phyloP scores from a whole-genome alignment of 2,329 filamentous ascomycete genomes.

The Colletotrichum costaricense region DNA sequence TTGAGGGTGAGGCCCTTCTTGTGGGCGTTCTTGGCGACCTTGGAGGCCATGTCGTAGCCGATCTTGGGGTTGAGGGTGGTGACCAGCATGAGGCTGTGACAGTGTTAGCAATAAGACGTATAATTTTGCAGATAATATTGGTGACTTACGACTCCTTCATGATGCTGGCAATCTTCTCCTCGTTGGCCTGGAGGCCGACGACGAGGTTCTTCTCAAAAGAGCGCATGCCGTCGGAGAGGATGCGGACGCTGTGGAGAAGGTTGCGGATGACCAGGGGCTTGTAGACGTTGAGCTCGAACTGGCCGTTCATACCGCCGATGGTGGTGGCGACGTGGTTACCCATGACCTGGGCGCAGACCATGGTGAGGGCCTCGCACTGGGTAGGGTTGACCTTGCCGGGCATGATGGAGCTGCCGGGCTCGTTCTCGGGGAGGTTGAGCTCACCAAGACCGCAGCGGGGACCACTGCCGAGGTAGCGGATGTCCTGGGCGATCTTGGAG shows the following conservation, averaged over 20 bases:
- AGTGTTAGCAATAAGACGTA: conserved; percentile 36
- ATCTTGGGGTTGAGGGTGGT: conserved; percentile 98
- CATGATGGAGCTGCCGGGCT: conserved; percentile 98
- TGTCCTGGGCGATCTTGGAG: conserved; percentile 98
- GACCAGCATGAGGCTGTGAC: conserved; percentile 90
- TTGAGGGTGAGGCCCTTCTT: conserved; percentile 97
- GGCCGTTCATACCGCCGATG: conserved; percentile 95
- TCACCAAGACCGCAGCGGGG: conserved; percentile 96
- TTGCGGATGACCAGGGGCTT: conserved; percentile 97
- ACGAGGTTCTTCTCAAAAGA: conserved; percentile 97
- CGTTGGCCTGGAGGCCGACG: conserved; percentile 88
- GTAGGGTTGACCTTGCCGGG: conserved; percentile 99
- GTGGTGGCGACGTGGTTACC: conserved; percentile 95
- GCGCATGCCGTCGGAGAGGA: conserved; percentile 91
- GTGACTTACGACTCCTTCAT: conserved; percentile 89
- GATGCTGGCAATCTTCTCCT: conserved; percentile 88
- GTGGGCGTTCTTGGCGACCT: conserved; percentile 98
- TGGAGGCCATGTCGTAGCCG: conserved; percentile 96
- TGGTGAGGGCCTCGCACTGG: conserved; percentile 96
- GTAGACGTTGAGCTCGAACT: conserved; percentile 99
- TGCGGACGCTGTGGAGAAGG: conserved; percentile 89
- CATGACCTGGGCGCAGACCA: conserved; percentile 98
- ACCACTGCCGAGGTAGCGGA: conserved; percentile 95
- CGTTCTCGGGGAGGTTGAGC: conserved; percentile 94
- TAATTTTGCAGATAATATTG: background rate